Evolutionary conservation across 2,329 filamentous ascomycete genomes (phyloP).

Genomic region (Falciphora oryzae): DNA sequence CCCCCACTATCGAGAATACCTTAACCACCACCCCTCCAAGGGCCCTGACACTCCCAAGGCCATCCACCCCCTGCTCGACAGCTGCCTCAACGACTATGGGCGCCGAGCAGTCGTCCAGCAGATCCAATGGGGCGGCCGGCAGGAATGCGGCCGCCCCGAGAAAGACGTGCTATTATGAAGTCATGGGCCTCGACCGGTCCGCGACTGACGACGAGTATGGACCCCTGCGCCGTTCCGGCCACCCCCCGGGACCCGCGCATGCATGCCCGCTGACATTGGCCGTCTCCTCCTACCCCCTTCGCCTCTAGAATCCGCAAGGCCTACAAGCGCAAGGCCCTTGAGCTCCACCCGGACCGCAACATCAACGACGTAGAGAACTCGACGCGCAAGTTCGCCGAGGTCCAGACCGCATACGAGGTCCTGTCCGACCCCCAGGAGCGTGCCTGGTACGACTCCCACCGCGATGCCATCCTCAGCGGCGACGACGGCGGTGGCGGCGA

Average conservation of each 20-base stretch:
- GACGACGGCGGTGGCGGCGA: conserved; percentile 29
- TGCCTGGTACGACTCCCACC: conserved; percentile 96
- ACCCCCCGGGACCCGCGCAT: not conserved
- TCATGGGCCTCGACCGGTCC: conserved; percentile 65
- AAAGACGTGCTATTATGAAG: conserved; percentile 80
- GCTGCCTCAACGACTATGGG: conserved; percentile 38
- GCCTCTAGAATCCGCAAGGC: conserved; percentile 75
- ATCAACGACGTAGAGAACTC: conserved; percentile 77
- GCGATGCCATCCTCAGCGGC: conserved; percentile 72
- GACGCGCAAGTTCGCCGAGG: conserved; percentile 81
- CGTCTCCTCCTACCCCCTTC: not conserved
- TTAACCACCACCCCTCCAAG: not conserved
- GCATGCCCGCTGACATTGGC: not conserved
- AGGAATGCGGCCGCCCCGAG: conserved; percentile 20
- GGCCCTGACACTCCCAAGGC: not conserved
- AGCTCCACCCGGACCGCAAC: conserved; percentile 93
- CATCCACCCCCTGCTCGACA: not conserved
- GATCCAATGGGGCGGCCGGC: conserved; percentile 21
- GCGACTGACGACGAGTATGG: conserved; percentile 76
- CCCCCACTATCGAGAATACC: not conserved
- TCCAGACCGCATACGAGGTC: conserved; percentile 93
- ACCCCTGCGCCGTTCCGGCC: not conserved
- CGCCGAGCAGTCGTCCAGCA: conserved; percentile 47
- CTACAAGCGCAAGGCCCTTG: conserved; percentile 83
- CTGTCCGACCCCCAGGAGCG: conserved; percentile 92